These are phyloP conservation scores for Diplodia scrobiculata DNA, from an alignment of 2,329 filamentous ascomycete genomes.

Conservation along the genomic window DNA sequence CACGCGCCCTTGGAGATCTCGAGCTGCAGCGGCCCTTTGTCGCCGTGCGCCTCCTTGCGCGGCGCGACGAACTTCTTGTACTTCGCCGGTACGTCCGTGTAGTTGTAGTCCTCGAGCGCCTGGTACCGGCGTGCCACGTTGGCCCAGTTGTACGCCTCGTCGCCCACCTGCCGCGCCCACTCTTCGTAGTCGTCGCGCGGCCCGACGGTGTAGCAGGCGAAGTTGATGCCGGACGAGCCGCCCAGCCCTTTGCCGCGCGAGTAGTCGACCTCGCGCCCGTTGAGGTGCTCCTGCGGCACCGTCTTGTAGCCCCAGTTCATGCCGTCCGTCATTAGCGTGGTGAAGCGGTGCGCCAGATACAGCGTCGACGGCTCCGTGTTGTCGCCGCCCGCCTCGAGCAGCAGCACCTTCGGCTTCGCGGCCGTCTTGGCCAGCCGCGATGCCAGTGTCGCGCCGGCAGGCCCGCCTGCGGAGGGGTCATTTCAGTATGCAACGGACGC, in stretches of 20 bases:
- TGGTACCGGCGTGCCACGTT: conserved; percentile 56
- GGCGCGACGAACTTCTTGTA: conserved; percentile 53
- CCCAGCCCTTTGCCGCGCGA: conserved; percentile 53
- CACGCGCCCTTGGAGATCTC: conserved; percentile 52
- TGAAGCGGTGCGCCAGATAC: conserved; percentile 59
- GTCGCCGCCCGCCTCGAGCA: conserved; percentile 62
- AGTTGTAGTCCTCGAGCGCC: conserved; percentile 58
- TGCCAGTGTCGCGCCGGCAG: conserved; percentile 61
- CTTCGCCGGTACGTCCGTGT: conserved; percentile 39
- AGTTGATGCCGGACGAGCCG: conserved; percentile 51
- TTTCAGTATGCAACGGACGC: neutral
- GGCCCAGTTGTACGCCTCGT: conserved; percentile 60
- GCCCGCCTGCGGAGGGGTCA: conserved; percentile 52
- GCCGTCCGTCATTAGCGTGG: conserved; percentile 51
- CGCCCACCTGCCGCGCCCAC: conserved; percentile 60
- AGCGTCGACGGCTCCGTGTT: conserved; percentile 43
- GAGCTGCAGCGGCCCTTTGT: conserved; percentile 52
- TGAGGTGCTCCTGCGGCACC: conserved; percentile 43
- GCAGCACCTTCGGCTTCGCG: conserved; percentile 56
- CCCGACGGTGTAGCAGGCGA: conserved; percentile 56
- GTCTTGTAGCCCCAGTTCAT: conserved; percentile 57
- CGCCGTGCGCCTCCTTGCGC: conserved; percentile 52
- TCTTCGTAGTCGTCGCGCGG: conserved; percentile 63
- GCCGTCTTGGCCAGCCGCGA: conserved; percentile 53
- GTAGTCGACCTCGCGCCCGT: conserved; percentile 45